Conservation (phyloP, 2,329 filamentous ascomycete genomes). For the Coleophoma cylindrospora region DNA sequence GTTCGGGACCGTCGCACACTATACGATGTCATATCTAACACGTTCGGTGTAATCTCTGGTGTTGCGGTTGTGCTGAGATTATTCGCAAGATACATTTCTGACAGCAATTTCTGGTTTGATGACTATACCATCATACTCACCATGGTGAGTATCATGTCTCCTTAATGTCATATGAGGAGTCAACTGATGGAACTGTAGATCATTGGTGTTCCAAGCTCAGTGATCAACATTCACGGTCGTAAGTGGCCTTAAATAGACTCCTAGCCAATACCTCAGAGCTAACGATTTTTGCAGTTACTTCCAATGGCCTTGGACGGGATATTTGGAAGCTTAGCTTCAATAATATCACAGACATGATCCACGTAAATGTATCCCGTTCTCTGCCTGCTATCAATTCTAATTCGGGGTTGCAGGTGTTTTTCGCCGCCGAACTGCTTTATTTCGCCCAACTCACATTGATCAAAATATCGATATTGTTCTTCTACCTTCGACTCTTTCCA, state of each 20-base stretch:
- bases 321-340: neutral
- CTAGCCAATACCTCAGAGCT: neutral
- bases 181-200: neutral
- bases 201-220: neutral
- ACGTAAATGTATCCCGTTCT: neutral
- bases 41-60: neutral
- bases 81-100: neutral
- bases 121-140: neutral
- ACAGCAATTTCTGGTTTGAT: neutral
- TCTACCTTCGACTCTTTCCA: neutral
- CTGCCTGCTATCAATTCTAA: neutral
- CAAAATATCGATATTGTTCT: neutral
- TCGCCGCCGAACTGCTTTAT: neutral
- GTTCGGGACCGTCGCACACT: neutral
- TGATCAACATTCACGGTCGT: neutral
- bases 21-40: neutral
- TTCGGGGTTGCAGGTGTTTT: neutral
- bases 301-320: neutral
- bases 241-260: neutral
- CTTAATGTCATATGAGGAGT: neutral
- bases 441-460: neutral
- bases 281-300: neutral
- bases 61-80: neutral
- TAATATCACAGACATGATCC: neutral
- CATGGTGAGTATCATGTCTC: neutral